These are phyloP conservation scores for Pseudogymnoascus sp. DNA, from an alignment of 2,329 filamentous ascomycete genomes.

Conservation along the genomic window DNA sequence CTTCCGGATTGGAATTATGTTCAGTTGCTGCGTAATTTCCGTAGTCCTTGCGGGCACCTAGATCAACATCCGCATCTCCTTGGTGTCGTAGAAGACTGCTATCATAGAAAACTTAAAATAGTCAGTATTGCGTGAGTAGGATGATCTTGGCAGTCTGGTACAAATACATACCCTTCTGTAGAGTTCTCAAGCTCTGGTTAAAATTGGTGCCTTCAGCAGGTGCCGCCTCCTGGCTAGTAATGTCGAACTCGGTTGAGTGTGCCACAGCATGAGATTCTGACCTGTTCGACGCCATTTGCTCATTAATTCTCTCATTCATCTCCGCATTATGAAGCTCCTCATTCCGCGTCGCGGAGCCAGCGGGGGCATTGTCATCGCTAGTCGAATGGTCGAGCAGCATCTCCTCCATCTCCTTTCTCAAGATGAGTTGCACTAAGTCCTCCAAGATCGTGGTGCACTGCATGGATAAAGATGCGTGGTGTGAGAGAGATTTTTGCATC, in stretches of 20 bases:
- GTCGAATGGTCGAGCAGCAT: not conserved
- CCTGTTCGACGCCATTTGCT: not conserved
- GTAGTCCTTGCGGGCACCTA: not conserved
- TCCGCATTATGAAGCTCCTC: not conserved
- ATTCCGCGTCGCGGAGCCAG: not conserved
- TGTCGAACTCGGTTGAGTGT: not conserved
- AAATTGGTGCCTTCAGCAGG: not conserved
- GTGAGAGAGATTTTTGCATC: conserved; percentile 31
- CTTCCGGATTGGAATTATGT: not conserved
- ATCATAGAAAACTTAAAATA: not conserved
- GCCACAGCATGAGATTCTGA: not conserved
- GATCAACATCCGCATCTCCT: not conserved
- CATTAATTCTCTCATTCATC: not conserved
- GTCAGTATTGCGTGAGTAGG: not conserved
- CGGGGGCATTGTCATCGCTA: not conserved
- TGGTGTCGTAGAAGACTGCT: not conserved
- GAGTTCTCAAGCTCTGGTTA: not conserved
- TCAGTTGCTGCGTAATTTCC: not conserved
- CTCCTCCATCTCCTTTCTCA: conserved; percentile 14
- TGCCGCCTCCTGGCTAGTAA: not conserved
- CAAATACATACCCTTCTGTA: not conserved
- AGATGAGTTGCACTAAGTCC: conserved; percentile 16
- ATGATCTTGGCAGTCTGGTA: not conserved
- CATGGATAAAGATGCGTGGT: conserved; percentile 28
- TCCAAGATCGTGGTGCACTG: conserved; percentile 26